phyloP scores from a whole-genome alignment of 1,284 basidiomycete genomes.

The Pseudozyma flocculosa region DNA sequence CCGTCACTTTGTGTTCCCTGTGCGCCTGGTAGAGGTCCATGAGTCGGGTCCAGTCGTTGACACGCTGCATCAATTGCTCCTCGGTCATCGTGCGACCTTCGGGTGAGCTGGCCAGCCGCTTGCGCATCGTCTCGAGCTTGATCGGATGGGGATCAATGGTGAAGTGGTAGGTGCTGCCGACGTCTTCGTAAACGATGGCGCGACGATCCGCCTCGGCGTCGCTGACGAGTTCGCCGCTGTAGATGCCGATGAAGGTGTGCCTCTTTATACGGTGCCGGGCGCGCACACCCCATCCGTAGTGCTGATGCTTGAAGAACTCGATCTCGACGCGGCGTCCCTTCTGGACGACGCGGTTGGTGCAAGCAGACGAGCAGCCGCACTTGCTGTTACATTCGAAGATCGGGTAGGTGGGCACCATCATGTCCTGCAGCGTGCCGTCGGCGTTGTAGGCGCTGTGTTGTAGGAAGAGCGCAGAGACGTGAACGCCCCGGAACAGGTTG shows the following conservation, averaged over 20 bases:
- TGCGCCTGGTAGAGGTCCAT: constrained; percentile 20
- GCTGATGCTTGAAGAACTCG: constrained; percentile 67
- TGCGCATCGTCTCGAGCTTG: no score
- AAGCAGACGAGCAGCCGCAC: constrained; percentile 77
- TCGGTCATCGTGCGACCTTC: constrained; percentile 6
- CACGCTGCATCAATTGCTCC: constrained; percentile 7
- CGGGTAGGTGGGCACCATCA: constrained; percentile 59
- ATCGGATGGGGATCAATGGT: constrained; percentile 65
- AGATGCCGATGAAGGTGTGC: constrained; percentile 77
- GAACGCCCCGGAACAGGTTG: neutral
- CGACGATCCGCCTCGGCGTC: constrained; percentile 70
- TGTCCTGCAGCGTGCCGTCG: constrained; percentile 10
- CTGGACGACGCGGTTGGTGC: constrained; percentile 81
- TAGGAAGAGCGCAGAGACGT: no score
- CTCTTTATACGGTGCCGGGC: constrained; percentile 60
- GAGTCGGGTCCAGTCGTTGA: constrained; percentile 1
- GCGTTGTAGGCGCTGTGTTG: constrained; percentile 27
- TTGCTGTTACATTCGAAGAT: constrained; percentile 84
- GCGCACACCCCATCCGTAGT: constrained; percentile 64
- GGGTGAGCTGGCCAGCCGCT: constrained; percentile 35
- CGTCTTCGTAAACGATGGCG: constrained; percentile 70
- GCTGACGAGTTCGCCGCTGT: constrained; percentile 77
- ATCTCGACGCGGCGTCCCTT: constrained; percentile 65
- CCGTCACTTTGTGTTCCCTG: neutral
- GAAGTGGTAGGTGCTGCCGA: constrained; percentile 80